Evolutionary conservation across 2,329 filamentous ascomycete species (phyloP), one percentile per base, ranked within the genome.

Genomic region (Orbilia quercus): DNA sequence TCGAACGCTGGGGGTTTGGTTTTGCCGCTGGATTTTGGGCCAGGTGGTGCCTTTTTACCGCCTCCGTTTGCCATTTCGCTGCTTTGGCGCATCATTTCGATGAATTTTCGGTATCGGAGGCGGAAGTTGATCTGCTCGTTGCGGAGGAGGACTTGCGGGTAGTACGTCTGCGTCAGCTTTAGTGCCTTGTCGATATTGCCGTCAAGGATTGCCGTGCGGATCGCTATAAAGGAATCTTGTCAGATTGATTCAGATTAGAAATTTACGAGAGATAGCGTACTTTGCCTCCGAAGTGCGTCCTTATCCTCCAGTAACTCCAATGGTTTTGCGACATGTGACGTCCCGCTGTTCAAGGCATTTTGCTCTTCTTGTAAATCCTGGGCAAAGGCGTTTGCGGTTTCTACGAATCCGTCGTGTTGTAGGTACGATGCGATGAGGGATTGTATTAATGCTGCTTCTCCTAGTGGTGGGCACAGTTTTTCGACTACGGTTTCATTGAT

Each of bases 331-430:
- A 50, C 83, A 87, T 77, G 83, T 84, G 73, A 87, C 82, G n/a
- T 83, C 80, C 28, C 50, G 11, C 53, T 50, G 45, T 85, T 86
- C 64, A 96, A 82, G 7, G 90, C 88, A 77, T 86, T 83, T 77
- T 90, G 89, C 79, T 96, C 91, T 14, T 85, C 83, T 60, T 87
- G 85, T 23, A 96, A 88, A 78, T 98, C 94, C 77, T 90, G 85
- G 2, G 91, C 88, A 83, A 99, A 98, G 0, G 91, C 92, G 75
- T 89, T 87, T 7, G 93, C 93, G 0, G 94, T 96, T 76, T 97
- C 94, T 6, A 97, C 90, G 77, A 97, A 98, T 70, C 95, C 95
- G 78, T 98, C 95, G 77, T 98, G 94, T 38, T 93, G 91, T 12
- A 99, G 83, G 76, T 96, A 98, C 81, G 50, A 48, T 75, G 83